Base-by-base conservation (phyloP, 306 rosid genomes). In the Delonix regia region DNA sequence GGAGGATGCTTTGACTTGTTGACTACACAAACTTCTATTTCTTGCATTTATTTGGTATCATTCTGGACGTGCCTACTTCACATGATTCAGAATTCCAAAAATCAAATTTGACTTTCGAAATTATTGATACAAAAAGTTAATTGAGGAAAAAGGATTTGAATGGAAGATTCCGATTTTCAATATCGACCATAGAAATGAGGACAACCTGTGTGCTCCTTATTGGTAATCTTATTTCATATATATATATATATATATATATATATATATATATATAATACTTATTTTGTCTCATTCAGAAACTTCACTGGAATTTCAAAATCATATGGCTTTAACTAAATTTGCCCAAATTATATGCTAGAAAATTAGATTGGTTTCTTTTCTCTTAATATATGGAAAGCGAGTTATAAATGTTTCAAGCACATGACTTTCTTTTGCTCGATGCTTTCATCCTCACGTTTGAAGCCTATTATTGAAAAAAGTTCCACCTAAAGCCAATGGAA, bases 91-190 rank as follows among this genome's bases (percentile, higher is more conserved):
- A 82, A 57, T 59, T 52, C 66, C 21, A 67, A 73, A 51, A 16
- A 21, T 66, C 19, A 73, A 34, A 47, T 65, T 57, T 64, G 57
- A 80, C 78, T 61, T 47, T 69, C 19, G 2, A 2, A 18, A 68
- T 65, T 9, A 44, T 30, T 10, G 21, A 59, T 13, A 57, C 12
- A 8, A 4, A 3, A 21, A 4, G n/a, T 51, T 49, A 41, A 78
- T 62, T 27, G 6, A 3, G 14, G 64, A 62, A 38, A 79, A 18
- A 62, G 41, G 18, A 38, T 78, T 78, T 57, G 76, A 78, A 49
- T 25, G 78, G 66, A 74, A 28, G 38, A 42, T 44, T 69, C 57
- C 67, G 48, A 79, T 21, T n/a, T 78, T 70, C 59, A 61, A 52
- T 57, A 61, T 36, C 47, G 60, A 13, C 59, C 65, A 45, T 47